phyloP scores from a whole-genome alignment of 176 grass and related monocot genomes.

The Oryza punctata region DNA sequence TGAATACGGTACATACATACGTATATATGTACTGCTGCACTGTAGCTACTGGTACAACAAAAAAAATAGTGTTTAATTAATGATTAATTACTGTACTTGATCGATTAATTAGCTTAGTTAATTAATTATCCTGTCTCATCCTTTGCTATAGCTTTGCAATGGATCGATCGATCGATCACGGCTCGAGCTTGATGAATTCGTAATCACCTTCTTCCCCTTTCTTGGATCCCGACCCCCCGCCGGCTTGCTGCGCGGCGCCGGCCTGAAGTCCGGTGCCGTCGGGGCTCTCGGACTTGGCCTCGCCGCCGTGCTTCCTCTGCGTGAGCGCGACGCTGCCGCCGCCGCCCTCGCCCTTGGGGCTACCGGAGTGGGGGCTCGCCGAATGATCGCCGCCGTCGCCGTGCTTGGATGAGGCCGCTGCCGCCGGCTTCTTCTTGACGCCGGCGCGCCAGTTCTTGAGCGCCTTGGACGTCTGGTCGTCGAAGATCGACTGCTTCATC shows the following conservation, averaged over 20 bases:
- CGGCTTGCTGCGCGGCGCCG: neutral
- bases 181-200: constrained; percentile 15
- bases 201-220: constrained; percentile 13
- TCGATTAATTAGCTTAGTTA: neutral
- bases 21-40: neutral
- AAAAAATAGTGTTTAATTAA: neutral
- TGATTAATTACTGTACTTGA: neutral
- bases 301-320: constrained; percentile 31
- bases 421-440: constrained; percentile 65
- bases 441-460: constrained; percentile 89
- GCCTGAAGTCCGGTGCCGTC: neutral
- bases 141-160: neutral
- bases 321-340: constrained; percentile 10
- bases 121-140: neutral
- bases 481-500: constrained; percentile 97
- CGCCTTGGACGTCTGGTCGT: constrained; percentile 95
- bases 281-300: no score
- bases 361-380: constrained; percentile 16
- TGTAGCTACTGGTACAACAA: constrained; percentile 28
- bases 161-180: neutral
- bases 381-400: neutral
- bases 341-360: constrained; percentile 13
- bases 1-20: constrained; percentile 7
- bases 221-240: neutral
- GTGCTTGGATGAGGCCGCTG: constrained; percentile 36